Evolutionary conservation across 371 early-diverging fungal species (phyloP), one percentile per base, ranked within the genome.

Genomic region (Haplosporangium sp.): DNA sequence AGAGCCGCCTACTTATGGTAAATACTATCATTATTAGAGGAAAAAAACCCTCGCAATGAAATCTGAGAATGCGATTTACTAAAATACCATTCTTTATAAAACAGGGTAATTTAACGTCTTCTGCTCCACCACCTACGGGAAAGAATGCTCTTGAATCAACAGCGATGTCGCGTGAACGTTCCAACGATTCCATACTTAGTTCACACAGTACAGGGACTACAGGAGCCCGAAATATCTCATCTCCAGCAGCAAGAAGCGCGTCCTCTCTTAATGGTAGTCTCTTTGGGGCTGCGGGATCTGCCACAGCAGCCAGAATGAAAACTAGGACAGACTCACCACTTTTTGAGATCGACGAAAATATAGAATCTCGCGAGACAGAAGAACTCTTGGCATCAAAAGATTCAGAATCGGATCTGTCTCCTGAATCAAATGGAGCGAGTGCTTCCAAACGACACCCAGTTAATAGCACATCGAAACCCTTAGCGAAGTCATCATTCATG

Each of bases 1-100:
- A 71, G 58, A 76, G 70, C 38, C 73, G 74, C 4, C 44, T 72
- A 8, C 56, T 83, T 11, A 64, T 83, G 84, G 83, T 82, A 68
- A 19, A 38, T 35, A 27, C 27, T 27, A 27, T 27, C 27, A 27
- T 27, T 27, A 27, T 27, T 27, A 27, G 27, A 1, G 27, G 27
- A 27, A 27, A 27, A 27, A 27, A 27, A 27, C 27, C 27, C 27
- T 27, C 27, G 27, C 27, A 27, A 27, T 27, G 27, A 27, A 27
- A 27, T 27, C 27, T 27, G 27, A 52, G 3, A 52, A 45, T 45
- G 45, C 45, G 15, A 4, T 27, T 34, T 7, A 34, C 17, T 4
- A 3, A 11, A 34, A 5, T 9, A 55, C 9, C 10, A 4, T 58
- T 27, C 27, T 27, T 27, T 27, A 27, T 27, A 27, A 27, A 27